Evolutionary conservation across 2,329 filamentous ascomycete species (phyloP).

Genomic region (Pseudocercospora vitis): DNA sequence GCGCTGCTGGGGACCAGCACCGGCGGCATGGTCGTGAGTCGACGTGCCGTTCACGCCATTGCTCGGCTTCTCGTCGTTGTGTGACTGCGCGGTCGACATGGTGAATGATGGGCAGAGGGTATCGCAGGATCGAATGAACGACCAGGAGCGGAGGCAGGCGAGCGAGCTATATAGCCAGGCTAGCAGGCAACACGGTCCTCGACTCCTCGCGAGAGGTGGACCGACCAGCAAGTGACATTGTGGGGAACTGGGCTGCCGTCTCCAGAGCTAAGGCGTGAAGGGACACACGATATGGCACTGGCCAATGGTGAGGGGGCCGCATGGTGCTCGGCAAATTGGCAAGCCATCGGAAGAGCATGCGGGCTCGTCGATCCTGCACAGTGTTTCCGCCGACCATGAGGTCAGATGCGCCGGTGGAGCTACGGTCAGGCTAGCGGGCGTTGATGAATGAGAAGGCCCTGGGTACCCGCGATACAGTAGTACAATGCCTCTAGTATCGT

Average conservation of each 20-base stretch:
- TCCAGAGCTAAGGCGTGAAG: slow-evolving; percentile 15
- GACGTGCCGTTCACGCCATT: slow-evolving; percentile 33
- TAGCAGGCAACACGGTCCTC: slow-evolving; percentile 12
- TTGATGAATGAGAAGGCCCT: slow-evolving; percentile 12
- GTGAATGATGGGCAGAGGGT: slow-evolving; percentile 22
- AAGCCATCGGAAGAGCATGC: slow-evolving; percentile 9
- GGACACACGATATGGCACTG: slow-evolving; percentile 15
- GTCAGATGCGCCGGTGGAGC: not conserved
- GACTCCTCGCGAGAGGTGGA: not conserved
- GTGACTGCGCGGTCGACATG: slow-evolving; percentile 47
- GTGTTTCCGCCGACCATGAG: not conserved
- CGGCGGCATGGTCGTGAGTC: slow-evolving; percentile 41
- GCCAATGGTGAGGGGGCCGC: slow-evolving; percentile 23
- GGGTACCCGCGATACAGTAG: not conserved
- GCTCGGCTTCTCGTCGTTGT: slow-evolving; percentile 35
- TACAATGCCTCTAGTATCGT: no score
- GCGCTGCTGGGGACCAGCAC: slow-evolving; percentile 39
- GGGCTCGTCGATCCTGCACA: slow-evolving; percentile 12
- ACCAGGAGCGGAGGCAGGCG: slow-evolving; percentile 10
- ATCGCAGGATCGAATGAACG: slow-evolving; percentile 1
- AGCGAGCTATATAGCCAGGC: slow-evolving; percentile 18
- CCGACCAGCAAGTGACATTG: slow-evolving; percentile 8
- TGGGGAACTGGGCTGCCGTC: slow-evolving; percentile 18
- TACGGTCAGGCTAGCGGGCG: not conserved
- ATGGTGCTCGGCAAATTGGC: slow-evolving; percentile 21